A percentile compares a stretch with the other conserved stretches of the same genome.
Conservation (phyloP, 345 rosid species). For the Clarkia xantiana region DNA sequence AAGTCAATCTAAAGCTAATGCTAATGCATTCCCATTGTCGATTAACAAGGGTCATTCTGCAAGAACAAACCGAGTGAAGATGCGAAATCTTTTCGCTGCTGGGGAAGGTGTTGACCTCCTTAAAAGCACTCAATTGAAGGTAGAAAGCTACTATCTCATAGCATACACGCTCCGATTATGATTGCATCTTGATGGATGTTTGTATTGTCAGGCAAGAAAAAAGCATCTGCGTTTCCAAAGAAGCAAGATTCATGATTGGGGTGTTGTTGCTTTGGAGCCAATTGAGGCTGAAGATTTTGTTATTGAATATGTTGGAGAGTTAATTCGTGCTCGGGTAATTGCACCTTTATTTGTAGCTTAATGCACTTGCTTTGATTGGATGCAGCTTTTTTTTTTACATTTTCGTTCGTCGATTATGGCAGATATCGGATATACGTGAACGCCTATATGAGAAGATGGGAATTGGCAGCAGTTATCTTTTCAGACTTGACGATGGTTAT, state of each 20-base stretch:
- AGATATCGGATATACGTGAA: slow-evolving; percentile 98
- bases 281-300: slow-evolving; percentile 97
- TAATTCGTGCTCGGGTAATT: slow-evolving; percentile 75
- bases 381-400: background rate
- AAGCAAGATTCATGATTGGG: slow-evolving; percentile 99
- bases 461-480: slow-evolving; percentile 98
- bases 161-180: too few species aligned
- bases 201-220: slow-evolving; percentile 65
- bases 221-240: slow-evolving; percentile 79
- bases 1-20: slow-evolving; percentile 32
- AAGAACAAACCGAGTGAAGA: slow-evolving; percentile 86
- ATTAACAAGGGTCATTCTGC: slow-evolving; percentile 70
- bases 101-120: slow-evolving; percentile 93
- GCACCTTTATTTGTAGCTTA: background rate
- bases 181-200: background rate
- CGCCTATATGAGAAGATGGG: slow-evolving; percentile 93
- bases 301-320: slow-evolving; percentile 94
- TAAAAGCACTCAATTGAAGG: slow-evolving; percentile 90
- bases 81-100: slow-evolving; percentile 96
- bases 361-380: background rate
- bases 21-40: slow-evolving; percentile 27
- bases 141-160: slow-evolving; percentile 6
- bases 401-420: slow-evolving; percentile 7
- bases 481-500: slow-evolving; percentile 94
- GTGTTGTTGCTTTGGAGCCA: slow-evolving; percentile 85